phyloP scores from a whole-genome alignment of 2,329 filamentous ascomycete species.

The Fusarium aywerte region DNA sequence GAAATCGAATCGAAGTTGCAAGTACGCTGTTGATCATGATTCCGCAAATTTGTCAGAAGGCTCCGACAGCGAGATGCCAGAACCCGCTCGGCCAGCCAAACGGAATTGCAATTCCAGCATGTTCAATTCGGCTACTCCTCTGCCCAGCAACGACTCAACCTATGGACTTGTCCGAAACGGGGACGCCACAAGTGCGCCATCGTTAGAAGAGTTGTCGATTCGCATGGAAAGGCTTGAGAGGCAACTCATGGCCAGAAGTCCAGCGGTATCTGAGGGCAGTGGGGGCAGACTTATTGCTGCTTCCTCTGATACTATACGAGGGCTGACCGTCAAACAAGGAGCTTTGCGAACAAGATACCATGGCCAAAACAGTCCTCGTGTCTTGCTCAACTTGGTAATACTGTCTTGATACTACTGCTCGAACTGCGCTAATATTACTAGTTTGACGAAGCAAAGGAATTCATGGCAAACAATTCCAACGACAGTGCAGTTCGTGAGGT shows the following conservation, averaged over 20 bases:
- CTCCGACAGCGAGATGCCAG: slow-evolving; percentile 56
- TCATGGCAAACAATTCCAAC: slow-evolving; percentile 57
- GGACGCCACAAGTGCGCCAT: slow-evolving; percentile 48
- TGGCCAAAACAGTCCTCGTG: slow-evolving; percentile 64
- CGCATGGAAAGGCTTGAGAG: slow-evolving; percentile 67
- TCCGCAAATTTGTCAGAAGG: slow-evolving; percentile 60
- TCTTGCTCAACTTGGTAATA: slow-evolving; percentile 64
- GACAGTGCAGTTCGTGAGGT: slow-evolving; percentile 56
- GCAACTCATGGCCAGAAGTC: slow-evolving; percentile 57
- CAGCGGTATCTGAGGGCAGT: slow-evolving; percentile 53
- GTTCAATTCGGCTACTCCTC: slow-evolving; percentile 37
- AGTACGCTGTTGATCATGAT: slow-evolving; percentile 63
- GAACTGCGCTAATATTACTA: slow-evolving; percentile 43
- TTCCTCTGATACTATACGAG: slow-evolving; percentile 59
- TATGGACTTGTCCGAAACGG: slow-evolving; percentile 49
- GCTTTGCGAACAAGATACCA: slow-evolving; percentile 62
- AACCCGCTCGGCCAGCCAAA: slow-evolving; percentile 52
- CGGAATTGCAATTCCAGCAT: slow-evolving; percentile 50
- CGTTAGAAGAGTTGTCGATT: slow-evolving; percentile 60
- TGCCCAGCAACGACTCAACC: slow-evolving; percentile 41
- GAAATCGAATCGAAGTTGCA: slow-evolving; percentile 65
- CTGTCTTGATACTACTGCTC: neutral
- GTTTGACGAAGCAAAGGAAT: slow-evolving; percentile 66
- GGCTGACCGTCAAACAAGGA: slow-evolving; percentile 61
- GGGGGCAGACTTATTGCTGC: slow-evolving; percentile 50